A percentile compares a stretch with the other conserved stretches of the same genome.
phyloP scores from a whole-genome alignment of 805 yeast species.

The Candida awuae region DNA sequence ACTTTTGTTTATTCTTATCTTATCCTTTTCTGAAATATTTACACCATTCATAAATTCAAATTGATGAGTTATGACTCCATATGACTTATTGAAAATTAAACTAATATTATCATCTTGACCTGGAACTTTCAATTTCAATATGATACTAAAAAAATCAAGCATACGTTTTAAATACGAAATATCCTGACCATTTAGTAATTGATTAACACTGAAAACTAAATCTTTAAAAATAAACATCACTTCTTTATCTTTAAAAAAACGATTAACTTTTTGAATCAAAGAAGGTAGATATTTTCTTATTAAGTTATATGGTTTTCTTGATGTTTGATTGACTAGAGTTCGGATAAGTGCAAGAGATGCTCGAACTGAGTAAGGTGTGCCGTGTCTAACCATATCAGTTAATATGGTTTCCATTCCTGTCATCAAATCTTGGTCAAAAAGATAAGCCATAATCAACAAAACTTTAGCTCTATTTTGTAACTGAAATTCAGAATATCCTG shows the following conservation, averaged over 20 bases:
- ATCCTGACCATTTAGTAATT: slow-evolving; percentile 6
- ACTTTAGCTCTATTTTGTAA: slow-evolving; percentile 26
- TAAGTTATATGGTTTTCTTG: slow-evolving; percentile 16
- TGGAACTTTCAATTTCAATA: slow-evolving; percentile 13
- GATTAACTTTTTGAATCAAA: slow-evolving; percentile 16
- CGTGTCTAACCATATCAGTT: slow-evolving; percentile 13
- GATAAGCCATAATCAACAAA: slow-evolving; percentile 22
- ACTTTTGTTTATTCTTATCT: slow-evolving; percentile 3
- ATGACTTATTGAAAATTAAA: slow-evolving; percentile 1
- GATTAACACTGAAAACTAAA: slow-evolving; percentile 10
- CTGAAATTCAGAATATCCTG: slow-evolving; percentile 19
- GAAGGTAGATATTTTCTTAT: slow-evolving; percentile 13
- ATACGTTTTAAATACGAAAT: slow-evolving; percentile 7
- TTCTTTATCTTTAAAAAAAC: slow-evolving; percentile 2
- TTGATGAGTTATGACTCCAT: slow-evolving; percentile 1
- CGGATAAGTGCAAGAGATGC: slow-evolving; percentile 7
- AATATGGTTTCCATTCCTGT: slow-evolving; percentile 19
- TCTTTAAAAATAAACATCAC: slow-evolving; percentile 10
- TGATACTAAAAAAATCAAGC: slow-evolving; percentile 10
- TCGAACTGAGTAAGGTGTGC: slow-evolving; percentile 8
- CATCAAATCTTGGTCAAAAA: slow-evolving; percentile 24
- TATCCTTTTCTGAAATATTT: slow-evolving; percentile 6
- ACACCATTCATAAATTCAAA: slow-evolving; percentile 8
- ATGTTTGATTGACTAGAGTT: slow-evolving; percentile 7
- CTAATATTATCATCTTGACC: not conserved